Evolutionary conservation across 805 yeast genomes (phyloP), one percentile per base, ranked within the genome.

Genomic region (Jamesozyma spencerorum): DNA sequence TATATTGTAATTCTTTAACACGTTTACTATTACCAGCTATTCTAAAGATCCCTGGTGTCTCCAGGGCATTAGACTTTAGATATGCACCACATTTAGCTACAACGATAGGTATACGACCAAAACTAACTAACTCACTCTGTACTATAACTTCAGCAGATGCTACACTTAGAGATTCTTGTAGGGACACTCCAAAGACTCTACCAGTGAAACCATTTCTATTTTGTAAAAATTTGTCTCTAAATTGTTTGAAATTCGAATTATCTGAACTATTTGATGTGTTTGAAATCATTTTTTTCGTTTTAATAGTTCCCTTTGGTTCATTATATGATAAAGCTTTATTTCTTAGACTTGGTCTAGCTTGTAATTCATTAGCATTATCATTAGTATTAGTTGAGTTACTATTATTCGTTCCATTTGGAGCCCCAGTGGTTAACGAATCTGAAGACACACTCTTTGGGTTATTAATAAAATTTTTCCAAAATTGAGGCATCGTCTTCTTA

Each of bases 11-110:
- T 49, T 85, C 88, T 51, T 85, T 84, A 29, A 92, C 80, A 41
- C 98, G 72, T 55, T 86, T 83, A 24, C 85, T 79, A 13, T 94
- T 81, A 3, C 98, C 98, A 0, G 94, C 92, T 1, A 92, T 83
- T 44, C 98, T 70, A 59, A 92, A 92, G 3, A 92, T 85, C 5
- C 99, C 98, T 58, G 90, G 92, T 1, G 83, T 81, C 26, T 75
- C 74, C 26, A 86, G 67, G 2, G 82, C 94, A 47, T 85, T 77
- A 36, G 76, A 75, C 55, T 92, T 90, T 44, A 92, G 64, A 54
- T 65, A 88, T 0, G 84, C 79, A 1, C 97, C 97, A 64, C 98
- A 90, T 50, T 86, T 83, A 13, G 97, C 97, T n/a, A 92, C 94
- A 12, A 92, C 82, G 14, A 86, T 74, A 0, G 99, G 99, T 15